These are phyloP conservation scores for Arachnopeziza araneosa DNA, from an alignment of 2,329 filamentous ascomycete species.

Conservation along the genomic window DNA sequence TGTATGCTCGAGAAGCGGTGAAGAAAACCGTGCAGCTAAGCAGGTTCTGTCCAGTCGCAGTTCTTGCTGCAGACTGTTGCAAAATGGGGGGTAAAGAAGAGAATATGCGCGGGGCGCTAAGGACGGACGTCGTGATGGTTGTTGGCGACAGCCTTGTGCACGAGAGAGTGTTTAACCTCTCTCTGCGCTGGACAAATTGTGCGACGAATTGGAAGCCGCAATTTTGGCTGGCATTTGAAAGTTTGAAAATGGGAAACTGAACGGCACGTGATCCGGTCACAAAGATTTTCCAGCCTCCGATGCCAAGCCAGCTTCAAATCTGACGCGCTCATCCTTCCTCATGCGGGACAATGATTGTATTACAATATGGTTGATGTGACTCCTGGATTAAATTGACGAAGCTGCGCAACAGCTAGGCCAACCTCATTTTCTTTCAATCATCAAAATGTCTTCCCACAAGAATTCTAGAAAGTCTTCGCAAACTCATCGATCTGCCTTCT, in stretches of 20 bases:
- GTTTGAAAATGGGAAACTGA: neutral
- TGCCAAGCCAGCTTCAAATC: neutral
- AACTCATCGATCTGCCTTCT: slow-evolving; percentile 59
- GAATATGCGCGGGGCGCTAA: slow-evolving; percentile 37
- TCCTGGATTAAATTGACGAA: neutral
- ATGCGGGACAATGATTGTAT: neutral
- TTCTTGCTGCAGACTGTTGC: slow-evolving; percentile 43
- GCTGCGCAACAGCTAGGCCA: neutral
- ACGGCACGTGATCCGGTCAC: neutral
- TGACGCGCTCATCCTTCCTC: neutral
- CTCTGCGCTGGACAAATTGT: slow-evolving; percentile 14
- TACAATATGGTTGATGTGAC: neutral
- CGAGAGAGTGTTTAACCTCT: slow-evolving; percentile 13
- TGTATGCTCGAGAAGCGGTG: slow-evolving; percentile 50
- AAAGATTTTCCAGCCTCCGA: neutral
- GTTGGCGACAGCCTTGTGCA: slow-evolving; percentile 25
- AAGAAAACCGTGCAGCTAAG: slow-evolving; percentile 36
- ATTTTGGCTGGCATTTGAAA: neutral
- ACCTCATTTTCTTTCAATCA: neutral
- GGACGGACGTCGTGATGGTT: slow-evolving; percentile 27
- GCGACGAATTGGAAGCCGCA: slow-evolving; percentile 11
- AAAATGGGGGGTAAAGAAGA: slow-evolving; percentile 42
- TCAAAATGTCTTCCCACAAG: slow-evolving; percentile 27
- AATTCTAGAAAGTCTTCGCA: slow-evolving; percentile 20
- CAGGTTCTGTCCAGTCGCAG: slow-evolving; percentile 35